Evolutionary conservation across 2,329 filamentous ascomycete species (phyloP).

Genomic region (Fusarium secorum): DNA sequence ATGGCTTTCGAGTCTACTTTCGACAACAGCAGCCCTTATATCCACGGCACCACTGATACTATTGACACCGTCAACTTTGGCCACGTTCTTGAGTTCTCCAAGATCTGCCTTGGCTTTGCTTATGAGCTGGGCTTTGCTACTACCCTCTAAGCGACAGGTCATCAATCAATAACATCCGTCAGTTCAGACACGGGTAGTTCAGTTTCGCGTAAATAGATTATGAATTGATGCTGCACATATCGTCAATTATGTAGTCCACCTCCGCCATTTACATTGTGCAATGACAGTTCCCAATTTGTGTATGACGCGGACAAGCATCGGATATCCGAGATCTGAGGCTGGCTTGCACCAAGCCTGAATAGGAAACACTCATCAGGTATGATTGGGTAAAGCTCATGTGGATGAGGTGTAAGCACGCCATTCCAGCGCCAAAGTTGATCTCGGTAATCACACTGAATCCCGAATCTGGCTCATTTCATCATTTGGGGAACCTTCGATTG

Average conservation of each 20-base stretch:
- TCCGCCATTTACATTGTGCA: rapidly evolving
- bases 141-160: neutral
- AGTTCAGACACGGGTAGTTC: rapidly evolving
- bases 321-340: neutral
- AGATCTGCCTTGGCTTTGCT: constrained; percentile 56
- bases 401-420: neutral
- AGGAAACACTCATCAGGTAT: rapidly evolving
- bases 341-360: neutral
- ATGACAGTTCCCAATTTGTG: rapidly evolving
- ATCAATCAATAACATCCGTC: rapidly evolving
- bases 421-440: neutral
- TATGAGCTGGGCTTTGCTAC: constrained; percentile 64
- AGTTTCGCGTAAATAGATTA: neutral
- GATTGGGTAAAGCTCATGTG: neutral
- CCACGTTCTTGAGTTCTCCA: constrained; percentile 71
- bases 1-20: constrained; percentile 71
- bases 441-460: neutral
- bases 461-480: neutral
- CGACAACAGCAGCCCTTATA: constrained; percentile 70
- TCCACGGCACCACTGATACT: constrained; percentile 76
- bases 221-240: neutral
- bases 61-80: constrained; percentile 73
- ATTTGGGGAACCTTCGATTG: neutral
- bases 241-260: rapidly evolving
- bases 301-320: neutral